These are phyloP conservation scores for Monosporascus cannonballus DNA, from an alignment of 2,329 filamentous ascomycete genomes.

Conservation along the genomic window DNA sequence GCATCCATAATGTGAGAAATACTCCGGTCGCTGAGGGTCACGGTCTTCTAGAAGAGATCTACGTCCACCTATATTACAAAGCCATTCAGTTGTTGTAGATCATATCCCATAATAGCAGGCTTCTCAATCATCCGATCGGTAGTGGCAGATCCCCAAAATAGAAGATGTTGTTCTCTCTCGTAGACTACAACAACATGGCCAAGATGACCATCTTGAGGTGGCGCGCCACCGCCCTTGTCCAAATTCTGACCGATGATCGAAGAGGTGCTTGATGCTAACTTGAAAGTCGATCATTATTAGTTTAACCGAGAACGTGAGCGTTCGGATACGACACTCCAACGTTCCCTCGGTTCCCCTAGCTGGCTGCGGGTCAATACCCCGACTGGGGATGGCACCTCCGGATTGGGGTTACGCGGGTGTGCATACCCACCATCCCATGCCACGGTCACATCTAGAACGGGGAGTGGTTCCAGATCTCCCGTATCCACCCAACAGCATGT, in stretches of 20 bases:
- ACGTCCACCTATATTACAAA: not conserved
- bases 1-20: too few species aligned
- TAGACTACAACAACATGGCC: not conserved
- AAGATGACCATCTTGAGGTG: not conserved
- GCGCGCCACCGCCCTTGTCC: too few species aligned
- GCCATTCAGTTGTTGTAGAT: not conserved
- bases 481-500: slow-evolving; percentile 2
- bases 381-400: slow-evolving; percentile 7
- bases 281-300: slow-evolving; percentile 15
- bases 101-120: not conserved
- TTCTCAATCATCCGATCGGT: too few species aligned
- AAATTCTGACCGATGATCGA: too few species aligned
- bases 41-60: not conserved
- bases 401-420: slow-evolving; percentile 18
- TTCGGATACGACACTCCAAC: slow-evolving; percentile 6
- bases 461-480: slow-evolving; percentile 18
- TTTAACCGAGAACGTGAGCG: slow-evolving; percentile 17
- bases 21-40: not conserved
- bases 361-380: slow-evolving; percentile 5
- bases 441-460: slow-evolving; percentile 16
- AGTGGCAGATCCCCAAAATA: not conserved
- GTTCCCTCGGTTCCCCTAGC: slow-evolving; percentile 7
- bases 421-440: slow-evolving; percentile 16
- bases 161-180: not conserved
- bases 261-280: too few species aligned